Evolutionary conservation across 768 basidiomycete species (phyloP), one percentile per base, ranked within the genome.

Genomic region (Sarcomyxa edulis): DNA sequence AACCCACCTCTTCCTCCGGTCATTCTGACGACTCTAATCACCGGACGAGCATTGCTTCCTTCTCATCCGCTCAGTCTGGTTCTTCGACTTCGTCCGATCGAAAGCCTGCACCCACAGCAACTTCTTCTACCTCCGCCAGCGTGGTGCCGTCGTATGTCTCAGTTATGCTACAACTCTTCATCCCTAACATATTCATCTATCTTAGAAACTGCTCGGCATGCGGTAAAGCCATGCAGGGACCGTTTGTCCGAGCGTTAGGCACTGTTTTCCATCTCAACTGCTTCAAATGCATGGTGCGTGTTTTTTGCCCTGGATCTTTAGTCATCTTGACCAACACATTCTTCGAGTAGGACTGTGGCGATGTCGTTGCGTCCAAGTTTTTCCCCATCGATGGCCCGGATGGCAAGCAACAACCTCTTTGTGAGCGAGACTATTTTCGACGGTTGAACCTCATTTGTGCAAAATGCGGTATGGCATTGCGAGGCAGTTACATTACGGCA

Each of bases 401-500:
- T 52, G 81, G 84, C 45, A 84, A 78, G 57, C 93, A 91, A 52
- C 81, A 84, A 45, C 95, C 96, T 20, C 75, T 99, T n/a, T 99
- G 96, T 62, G 96, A 99, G 69, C 76, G 89, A 45, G 96, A 99
- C 59, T 99, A 97, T 63, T 99, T 99, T 63, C 80, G 91, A 49
- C 78, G 96, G 40, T 74, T 99, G 38, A 92, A 92, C 62, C 76
- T 99, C 52, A 93, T 99, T 46, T 99, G 96, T 59, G 89, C 84
- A 32, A 95, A 96, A 63, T 99, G 96, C 62, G 84, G 85, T 29
- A 80, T 84, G 69, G 96, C 96, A 27, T 64, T 99, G 44, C 73
- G 96, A 53, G 95, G 93, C 38, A 96, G 92, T 64, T 99, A 99
- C 54, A 98, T 99, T 68, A 99, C 96, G 29, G 96, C 96, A 29